phyloP scores from a whole-genome alignment of 2,329 filamentous ascomycete species.

The Cordyceps javanica region DNA sequence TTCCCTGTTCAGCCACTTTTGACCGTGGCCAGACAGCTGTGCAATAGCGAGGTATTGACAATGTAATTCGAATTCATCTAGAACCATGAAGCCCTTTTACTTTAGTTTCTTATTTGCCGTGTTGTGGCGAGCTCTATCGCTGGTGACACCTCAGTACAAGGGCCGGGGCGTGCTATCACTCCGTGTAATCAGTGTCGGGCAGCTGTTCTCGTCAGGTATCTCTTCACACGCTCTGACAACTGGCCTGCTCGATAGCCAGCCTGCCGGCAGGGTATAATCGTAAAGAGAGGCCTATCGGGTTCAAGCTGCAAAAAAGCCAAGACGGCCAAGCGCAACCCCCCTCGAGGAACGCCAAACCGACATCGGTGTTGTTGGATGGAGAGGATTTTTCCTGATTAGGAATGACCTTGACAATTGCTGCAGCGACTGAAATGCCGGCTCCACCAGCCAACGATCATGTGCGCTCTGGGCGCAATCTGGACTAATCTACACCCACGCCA shows the following conservation, averaged over 20 bases:
- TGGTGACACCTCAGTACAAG: too few species aligned
- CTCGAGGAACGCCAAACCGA: conserved; percentile 10
- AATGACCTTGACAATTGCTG: conserved; percentile 13
- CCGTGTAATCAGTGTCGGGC: too few species aligned
- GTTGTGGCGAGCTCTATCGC: too few species aligned
- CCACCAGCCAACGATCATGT: conserved; percentile 11
- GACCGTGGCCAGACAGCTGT: conserved; percentile 9
- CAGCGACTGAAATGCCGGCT: conserved; percentile 9
- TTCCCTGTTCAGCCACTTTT: conserved; percentile 33
- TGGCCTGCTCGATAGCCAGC: neutral
- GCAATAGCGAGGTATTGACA: neutral
- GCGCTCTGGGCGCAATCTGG: conserved; percentile 4
- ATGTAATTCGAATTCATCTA: too few species aligned
- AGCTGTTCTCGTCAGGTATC: neutral
- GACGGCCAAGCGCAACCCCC: neutral
- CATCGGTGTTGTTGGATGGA: conserved; percentile 11
- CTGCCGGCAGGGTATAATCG: neutral
- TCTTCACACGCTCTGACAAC: neutral
- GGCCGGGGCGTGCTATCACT: too few species aligned
- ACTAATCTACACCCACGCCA: too few species aligned
- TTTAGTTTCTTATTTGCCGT: neutral
- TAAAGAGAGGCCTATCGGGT: neutral
- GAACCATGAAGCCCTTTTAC: too few species aligned
- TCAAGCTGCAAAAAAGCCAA: neutral
- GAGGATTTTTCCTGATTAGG: conserved; percentile 11